phyloP scores from a whole-genome alignment of 2,329 filamentous ascomycete genomes.

The Stagonosporopsis cucurbitacearum region DNA sequence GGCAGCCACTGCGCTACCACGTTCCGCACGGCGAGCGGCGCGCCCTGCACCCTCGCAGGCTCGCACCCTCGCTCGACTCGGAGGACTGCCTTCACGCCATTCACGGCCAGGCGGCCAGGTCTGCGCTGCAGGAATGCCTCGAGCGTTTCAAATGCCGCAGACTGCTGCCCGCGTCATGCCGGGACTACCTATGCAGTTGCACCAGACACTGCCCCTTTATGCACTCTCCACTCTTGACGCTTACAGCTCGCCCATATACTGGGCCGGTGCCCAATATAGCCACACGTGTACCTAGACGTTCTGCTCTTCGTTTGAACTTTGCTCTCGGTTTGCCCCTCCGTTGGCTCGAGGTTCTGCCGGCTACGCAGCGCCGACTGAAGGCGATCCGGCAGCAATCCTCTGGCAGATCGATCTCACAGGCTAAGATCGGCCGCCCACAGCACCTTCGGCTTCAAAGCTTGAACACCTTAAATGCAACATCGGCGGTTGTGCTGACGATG shows the following conservation, averaged over 20 bases:
- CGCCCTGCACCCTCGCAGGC: constrained; percentile 8
- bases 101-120: constrained; percentile 12
- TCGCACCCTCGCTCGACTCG: constrained; percentile 5
- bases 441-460: constrained; percentile 8
- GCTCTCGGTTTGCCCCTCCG: neutral
- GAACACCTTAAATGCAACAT: constrained; percentile 12
- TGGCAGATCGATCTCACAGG: constrained; percentile 14
- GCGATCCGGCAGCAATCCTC: constrained; percentile 9
- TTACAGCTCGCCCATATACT: neutral
- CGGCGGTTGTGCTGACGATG: constrained; percentile 12
- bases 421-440: constrained; percentile 17
- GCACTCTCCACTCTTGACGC: constrained; percentile 20
- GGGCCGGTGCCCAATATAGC: constrained; percentile 5
- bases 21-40: constrained; percentile 12
- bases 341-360: neutral
- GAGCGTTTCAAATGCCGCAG: constrained; percentile 29
- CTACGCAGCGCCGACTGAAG: neutral
- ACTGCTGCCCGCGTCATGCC: constrained; percentile 27
- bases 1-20: constrained; percentile 8
- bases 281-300: too few species aligned
- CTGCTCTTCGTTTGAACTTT: neutral
- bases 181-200: constrained; percentile 19
- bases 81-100: constrained; percentile 10
- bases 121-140: constrained; percentile 18
- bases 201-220: constrained; percentile 34